These are phyloP conservation scores for Ophiostoma sp. DNA, from an alignment of 2,329 filamentous ascomycete species.

Conservation along the genomic window DNA sequence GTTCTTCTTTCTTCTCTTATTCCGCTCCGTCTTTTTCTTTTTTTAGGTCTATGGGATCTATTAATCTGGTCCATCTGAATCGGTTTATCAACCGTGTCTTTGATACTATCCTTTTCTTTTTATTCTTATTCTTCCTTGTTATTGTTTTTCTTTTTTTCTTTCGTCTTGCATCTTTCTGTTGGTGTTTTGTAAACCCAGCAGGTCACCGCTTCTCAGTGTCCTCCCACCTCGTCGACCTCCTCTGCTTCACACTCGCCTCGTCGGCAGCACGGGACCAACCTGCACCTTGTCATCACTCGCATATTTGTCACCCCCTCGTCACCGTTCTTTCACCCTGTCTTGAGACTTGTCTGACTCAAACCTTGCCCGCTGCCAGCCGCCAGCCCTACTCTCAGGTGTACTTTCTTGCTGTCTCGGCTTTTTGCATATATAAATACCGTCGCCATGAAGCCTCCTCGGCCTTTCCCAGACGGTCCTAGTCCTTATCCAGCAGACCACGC, in stretches of 20 bases:
- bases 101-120: slow-evolving; percentile 8
- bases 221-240: neutral
- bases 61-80: neutral
- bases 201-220: neutral
- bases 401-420: neutral
- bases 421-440: neutral
- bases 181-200: neutral
- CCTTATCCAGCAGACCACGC: neutral
- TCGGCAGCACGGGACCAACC: neutral
- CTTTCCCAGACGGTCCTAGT: neutral
- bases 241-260: neutral
- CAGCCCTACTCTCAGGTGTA: neutral
- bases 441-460: neutral
- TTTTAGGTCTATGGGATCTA: neutral
- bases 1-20: neutral
- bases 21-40: neutral
- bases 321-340: neutral
- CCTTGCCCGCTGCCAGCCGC: neutral
- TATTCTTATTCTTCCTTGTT: neutral
- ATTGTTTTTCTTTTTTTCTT: neutral
- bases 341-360: neutral
- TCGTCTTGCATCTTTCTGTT: neutral
- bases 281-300: neutral
- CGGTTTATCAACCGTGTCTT: neutral
- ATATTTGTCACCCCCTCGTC: neutral